These are phyloP conservation scores for Boletus huronensis DNA, from an alignment of 768 basidiomycete species.

Conservation along the genomic window DNA sequence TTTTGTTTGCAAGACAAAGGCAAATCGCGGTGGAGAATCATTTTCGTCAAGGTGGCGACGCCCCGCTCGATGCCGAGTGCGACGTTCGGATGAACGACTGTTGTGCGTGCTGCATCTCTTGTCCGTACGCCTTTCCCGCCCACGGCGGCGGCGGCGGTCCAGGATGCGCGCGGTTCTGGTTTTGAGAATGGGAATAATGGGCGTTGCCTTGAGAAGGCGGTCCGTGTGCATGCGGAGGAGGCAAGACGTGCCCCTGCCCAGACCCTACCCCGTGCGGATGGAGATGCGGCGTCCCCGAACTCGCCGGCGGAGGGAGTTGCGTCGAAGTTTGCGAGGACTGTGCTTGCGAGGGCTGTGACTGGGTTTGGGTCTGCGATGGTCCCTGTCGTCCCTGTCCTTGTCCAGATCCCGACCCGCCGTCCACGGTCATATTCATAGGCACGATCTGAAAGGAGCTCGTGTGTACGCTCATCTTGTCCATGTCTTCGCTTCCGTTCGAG, in stretches of 20 bases:
- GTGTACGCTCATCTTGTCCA: constrained; percentile 40
- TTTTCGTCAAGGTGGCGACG: constrained; percentile 27
- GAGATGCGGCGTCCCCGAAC: constrained; percentile 12
- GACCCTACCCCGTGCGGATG: constrained; percentile 12
- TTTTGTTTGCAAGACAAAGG: neutral
- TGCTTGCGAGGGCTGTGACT: constrained; percentile 6
- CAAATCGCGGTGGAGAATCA: neutral
- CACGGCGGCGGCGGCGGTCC: constrained; percentile 26
- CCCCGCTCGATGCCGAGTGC: constrained; percentile 38
- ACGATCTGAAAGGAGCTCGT: constrained; percentile 60
- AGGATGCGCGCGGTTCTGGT: constrained; percentile 13
- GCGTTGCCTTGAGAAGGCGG: constrained; percentile 6
- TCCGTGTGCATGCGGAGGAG: constrained; percentile 8
- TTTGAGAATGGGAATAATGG: constrained; percentile 8
- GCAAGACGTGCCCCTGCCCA: constrained; percentile 8
- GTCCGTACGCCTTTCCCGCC: constrained; percentile 21
- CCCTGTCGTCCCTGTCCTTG: constrained; percentile 1
- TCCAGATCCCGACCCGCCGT: constrained; percentile 12
- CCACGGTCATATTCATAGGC: constrained; percentile 21
- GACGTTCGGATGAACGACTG: constrained; percentile 49
- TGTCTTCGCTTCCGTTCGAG: constrained; percentile 7
- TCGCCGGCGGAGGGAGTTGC: constrained; percentile 8
- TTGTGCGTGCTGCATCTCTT: constrained; percentile 34
- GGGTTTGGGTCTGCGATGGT: constrained; percentile 1
- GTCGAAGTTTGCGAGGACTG: constrained; percentile 11